A percentile compares a stretch with the other conserved stretches of the same genome.
phyloP scores from a whole-genome alignment of 768 basidiomycete species.

The Macrocybe gigantea region DNA sequence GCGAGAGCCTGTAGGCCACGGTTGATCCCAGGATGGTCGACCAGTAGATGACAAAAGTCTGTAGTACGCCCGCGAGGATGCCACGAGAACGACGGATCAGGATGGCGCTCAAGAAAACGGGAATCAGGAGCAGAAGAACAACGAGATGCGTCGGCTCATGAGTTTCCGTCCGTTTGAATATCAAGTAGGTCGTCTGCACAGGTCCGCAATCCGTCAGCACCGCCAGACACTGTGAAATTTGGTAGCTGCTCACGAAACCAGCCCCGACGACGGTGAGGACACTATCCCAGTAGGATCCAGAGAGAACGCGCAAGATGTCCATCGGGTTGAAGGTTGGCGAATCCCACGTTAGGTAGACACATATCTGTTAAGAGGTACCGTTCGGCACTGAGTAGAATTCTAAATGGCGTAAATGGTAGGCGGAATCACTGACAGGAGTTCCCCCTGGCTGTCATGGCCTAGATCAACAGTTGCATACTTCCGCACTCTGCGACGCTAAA shows the following conservation, averaged over 20 bases:
- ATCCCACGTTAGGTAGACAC: too few relatives aligned
- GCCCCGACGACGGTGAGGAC: slow-evolving; percentile 10
- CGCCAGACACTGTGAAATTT: neutral
- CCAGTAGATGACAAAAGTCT: neutral
- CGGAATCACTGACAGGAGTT: too few relatives aligned
- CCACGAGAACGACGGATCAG: slow-evolving; percentile 14
- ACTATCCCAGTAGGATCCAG: slow-evolving; percentile 7
- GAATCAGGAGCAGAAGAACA: slow-evolving; percentile 21
- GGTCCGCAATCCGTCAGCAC: neutral
- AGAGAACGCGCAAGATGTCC: neutral
- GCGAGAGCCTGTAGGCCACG: slow-evolving; percentile 23
- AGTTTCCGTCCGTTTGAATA: slow-evolving; percentile 30
- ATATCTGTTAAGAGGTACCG: too few relatives aligned
- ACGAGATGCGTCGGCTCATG: slow-evolving; percentile 18
- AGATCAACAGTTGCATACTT: too few relatives aligned
- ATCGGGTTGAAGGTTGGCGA: neutral
- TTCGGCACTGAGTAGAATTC: too few relatives aligned
- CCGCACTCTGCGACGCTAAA: too few relatives aligned
- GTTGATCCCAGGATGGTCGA: neutral
- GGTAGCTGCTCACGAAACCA: slow-evolving; percentile 6
- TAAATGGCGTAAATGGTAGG: too few relatives aligned
- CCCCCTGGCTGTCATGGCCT: too few relatives aligned
- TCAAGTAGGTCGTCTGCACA: slow-evolving; percentile 20
- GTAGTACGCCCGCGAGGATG: neutral
- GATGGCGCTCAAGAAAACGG: slow-evolving; percentile 15